Conservation (phyloP, 164 flowering plant species). For the Nymphaea thermarum region DNA sequence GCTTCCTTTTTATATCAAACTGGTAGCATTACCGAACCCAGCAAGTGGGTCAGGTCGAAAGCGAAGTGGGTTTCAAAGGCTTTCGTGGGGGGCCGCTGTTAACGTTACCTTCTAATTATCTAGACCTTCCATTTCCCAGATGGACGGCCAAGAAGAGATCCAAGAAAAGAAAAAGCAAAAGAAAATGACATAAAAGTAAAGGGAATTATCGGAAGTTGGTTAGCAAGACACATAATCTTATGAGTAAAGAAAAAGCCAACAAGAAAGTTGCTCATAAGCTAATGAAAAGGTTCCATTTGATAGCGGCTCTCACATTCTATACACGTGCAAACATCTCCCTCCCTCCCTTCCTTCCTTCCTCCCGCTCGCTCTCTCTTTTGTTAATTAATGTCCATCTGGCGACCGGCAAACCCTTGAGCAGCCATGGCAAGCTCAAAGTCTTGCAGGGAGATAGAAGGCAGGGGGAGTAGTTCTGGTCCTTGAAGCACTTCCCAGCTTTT, state of each 20-base stretch:
- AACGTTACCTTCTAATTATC: too few species aligned
- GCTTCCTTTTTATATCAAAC: too few species aligned
- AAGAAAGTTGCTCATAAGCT: background rate
- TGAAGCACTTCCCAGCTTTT: conserved; percentile 11
- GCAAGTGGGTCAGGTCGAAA: too few species aligned
- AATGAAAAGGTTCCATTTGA: background rate
- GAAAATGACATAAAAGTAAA: too few species aligned
- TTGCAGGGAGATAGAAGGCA: conserved; percentile 8
- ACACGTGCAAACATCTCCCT: background rate
- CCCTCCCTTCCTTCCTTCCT: background rate
- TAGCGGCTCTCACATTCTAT: background rate
- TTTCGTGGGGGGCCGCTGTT: too few species aligned
- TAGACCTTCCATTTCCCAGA: too few species aligned
- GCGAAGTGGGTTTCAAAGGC: too few species aligned
- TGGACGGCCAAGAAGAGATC: too few species aligned
- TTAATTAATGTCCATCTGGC: background rate
- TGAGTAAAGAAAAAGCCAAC: background rate
- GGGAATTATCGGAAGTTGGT: too few species aligned
- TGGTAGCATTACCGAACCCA: too few species aligned
- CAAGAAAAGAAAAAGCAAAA: too few species aligned
- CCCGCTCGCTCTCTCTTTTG: background rate
- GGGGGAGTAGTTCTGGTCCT: conserved; percentile 6
- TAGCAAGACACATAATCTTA: background rate
- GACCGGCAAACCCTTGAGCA: conserved; percentile 5
- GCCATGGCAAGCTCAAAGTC: conserved; percentile 11